Base-by-base conservation (phyloP, 2,329 filamentous ascomycete species). In the Colletotrichum siamense region DNA sequence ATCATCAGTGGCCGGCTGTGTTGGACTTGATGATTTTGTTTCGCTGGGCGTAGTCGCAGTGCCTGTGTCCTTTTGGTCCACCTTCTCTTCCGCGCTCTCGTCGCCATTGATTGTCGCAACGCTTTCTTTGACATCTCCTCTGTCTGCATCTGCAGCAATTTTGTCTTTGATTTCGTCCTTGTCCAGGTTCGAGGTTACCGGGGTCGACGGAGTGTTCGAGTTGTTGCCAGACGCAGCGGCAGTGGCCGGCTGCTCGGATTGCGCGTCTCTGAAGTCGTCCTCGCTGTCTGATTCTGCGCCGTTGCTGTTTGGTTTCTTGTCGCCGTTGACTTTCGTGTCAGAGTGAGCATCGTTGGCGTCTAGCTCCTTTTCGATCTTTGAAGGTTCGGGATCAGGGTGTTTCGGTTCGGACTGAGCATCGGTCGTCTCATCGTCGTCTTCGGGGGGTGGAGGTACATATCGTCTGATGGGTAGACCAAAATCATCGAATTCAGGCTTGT, bases 381-480 rank as follows among this genome's bases (percentile, higher is more conserved):
- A 32, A 24, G 62, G 55, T 24, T 78, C 34, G 24, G 71, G 10
- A 22, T 32, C 65, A n/a, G 26, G 24, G 39, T 65, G 52, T 39
- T 77, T 62, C 55, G 61, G 52, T 49, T 61, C 61, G 22, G 73
- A 44, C 15, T 72, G 22, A 49, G 62, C 32, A n/a, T 74, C 71
- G 49, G 66, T 67, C 62, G 59, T 70, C 44, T 65, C 57, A 64
- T 77, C 77, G 16, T 70, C 66, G 52, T 70, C 74, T 57, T 77
- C 71, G n/a, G 69, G 66, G 13, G 77, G 63, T 36, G 85, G 83
- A 70, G 82, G 84, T 80, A 83, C 80, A 80, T 83, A 88, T 79
- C 88, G 90, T 82, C 87, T 88, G 77, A 94, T 89, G 22, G 93
- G 93, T 78, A 95, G 85, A 67, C 94, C 94, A 82, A 95, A 95